phyloP scores from a whole-genome alignment of 306 rosid genomes.

The Medicago truncatula region DNA sequence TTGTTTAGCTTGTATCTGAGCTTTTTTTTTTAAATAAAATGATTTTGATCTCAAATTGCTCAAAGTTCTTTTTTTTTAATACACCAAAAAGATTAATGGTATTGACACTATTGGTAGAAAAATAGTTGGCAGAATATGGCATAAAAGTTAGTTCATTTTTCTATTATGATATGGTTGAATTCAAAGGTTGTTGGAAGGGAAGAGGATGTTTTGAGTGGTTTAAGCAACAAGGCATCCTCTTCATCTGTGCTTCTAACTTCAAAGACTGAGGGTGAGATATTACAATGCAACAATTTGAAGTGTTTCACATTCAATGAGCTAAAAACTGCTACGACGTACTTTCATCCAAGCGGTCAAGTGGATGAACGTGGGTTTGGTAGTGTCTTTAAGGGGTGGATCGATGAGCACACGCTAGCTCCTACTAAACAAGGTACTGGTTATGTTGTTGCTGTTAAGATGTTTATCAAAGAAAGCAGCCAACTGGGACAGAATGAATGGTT shows the following conservation, averaged over 20 bases:
- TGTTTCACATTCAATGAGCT: conserved; percentile 70
- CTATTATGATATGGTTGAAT: conserved; percentile 47
- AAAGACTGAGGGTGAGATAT: conserved; percentile 80
- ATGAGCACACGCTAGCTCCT: conserved; percentile 74
- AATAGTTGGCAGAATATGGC: too few species aligned
- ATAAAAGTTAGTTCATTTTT: too few species aligned
- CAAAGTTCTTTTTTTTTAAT: too few species aligned
- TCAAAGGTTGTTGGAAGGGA: conserved; percentile 48
- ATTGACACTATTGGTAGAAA: neutral
- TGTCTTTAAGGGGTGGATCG: conserved; percentile 94
- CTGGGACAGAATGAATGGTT: conserved; percentile 92
- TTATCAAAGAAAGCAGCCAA: conserved; percentile 83
- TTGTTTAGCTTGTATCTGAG: too few species aligned
- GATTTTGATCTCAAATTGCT: too few species aligned
- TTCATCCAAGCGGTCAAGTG: conserved; percentile 87
- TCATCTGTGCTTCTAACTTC: too few species aligned
- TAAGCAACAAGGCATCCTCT: conserved; percentile 57
- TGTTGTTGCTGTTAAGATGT: conserved; percentile 89
- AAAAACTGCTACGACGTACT: conserved; percentile 84
- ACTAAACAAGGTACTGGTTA: conserved; percentile 88
- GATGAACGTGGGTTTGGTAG: conserved; percentile 95
- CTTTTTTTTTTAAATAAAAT: too few species aligned
- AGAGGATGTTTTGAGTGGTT: conserved; percentile 47
- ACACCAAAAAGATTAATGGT: neutral
- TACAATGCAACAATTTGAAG: conserved; percentile 73